Evolutionary conservation across 1,284 basidiomycete genomes (phyloP).

Genomic region (Rhodotorula glutinis): DNA sequence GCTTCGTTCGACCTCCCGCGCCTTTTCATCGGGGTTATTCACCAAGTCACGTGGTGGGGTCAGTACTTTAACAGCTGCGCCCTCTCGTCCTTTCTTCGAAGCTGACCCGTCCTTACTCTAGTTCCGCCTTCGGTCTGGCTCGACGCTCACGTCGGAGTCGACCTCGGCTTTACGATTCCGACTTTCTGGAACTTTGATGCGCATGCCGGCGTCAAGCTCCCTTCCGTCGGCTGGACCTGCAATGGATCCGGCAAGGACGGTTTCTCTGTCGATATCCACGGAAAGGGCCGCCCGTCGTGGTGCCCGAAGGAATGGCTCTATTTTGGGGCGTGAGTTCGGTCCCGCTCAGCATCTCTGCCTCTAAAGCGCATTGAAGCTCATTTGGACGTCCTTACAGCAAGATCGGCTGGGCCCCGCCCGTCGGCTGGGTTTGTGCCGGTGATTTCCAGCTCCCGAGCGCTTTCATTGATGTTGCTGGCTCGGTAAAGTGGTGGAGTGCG

Average conservation of each 20-base stretch:
- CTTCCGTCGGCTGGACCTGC: conserved; percentile 1
- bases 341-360: too few species aligned
- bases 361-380: conserved; percentile 7
- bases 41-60: conserved; percentile 12
- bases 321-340: conserved; percentile 4
- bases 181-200: conserved; percentile 1
- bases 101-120: too few species aligned
- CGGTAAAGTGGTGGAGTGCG: conserved; percentile 9
- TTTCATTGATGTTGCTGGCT: neutral
- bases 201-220: neutral
- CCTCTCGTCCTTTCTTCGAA: neutral
- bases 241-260: conserved; percentile 13
- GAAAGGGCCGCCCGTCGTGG: conserved; percentile 1
- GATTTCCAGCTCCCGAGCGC: neutral
- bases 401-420: conserved; percentile 20
- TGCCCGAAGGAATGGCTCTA: conserved; percentile 5
- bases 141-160: neutral
- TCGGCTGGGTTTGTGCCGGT: neutral
- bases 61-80: neutral
- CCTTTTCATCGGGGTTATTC: neutral
- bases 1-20: neutral
- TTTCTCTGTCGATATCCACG: conserved; percentile 1
- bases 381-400: conserved; percentile 1
- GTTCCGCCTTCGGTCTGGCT: conserved; percentile 8
- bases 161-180: neutral